Conservation (phyloP, 345 rosid species). For the Mangifera indica region DNA sequence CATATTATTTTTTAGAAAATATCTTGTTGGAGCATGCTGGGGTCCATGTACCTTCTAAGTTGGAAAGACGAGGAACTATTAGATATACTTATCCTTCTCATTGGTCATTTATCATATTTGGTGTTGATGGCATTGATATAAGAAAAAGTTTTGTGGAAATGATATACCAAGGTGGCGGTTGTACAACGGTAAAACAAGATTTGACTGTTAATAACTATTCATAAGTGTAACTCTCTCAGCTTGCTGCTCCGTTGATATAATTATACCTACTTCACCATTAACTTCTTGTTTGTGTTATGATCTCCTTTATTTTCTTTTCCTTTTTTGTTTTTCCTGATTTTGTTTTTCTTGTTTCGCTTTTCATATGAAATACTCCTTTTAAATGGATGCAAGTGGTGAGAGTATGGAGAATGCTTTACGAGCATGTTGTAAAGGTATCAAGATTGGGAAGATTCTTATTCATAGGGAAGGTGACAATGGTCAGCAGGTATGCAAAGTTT, state of each 20-base stretch:
- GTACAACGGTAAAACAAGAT: neutral
- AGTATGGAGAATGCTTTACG: slow-evolving; percentile 99
- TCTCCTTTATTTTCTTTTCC: neutral
- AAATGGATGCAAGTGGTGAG: slow-evolving; percentile 67
- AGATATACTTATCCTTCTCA: neutral
- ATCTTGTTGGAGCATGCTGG: neutral
- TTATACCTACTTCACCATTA: neutral
- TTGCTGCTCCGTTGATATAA: neutral
- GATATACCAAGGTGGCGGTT: neutral
- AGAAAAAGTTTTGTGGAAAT: neutral
- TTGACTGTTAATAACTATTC: neutral
- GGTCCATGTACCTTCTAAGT: neutral
- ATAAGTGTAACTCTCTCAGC: neutral
- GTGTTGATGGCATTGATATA: neutral
- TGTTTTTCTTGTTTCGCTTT: neutral
- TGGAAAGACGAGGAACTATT: neutral
- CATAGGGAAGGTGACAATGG: slow-evolving; percentile 99
- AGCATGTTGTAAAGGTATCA: slow-evolving; percentile 98
- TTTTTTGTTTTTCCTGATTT: neutral
- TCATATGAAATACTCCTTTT: slow-evolving; percentile 9
- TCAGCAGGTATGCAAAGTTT: slow-evolving; percentile 59
- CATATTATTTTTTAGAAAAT: neutral
- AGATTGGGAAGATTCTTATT: slow-evolving; percentile 92
- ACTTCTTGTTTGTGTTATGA: slow-evolving; percentile 1
- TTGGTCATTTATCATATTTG: neutral